Evolutionary conservation across 305 asterid species (phyloP).

Genomic region (Solanum hybrid): DNA sequence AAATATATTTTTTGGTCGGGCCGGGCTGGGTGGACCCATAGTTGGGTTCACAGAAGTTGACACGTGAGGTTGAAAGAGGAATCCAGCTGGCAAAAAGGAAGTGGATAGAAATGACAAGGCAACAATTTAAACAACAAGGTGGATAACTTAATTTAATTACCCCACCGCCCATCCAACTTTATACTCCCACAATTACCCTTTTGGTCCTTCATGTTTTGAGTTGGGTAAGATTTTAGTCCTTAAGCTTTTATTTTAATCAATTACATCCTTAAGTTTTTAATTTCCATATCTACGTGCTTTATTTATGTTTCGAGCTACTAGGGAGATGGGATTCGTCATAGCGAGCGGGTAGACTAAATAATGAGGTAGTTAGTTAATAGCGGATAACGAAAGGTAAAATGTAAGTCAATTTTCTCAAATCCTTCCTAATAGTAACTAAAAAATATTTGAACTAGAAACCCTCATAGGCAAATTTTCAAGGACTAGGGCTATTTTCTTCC

Average conservation of each 20-base stretch:
- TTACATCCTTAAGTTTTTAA: not conserved
- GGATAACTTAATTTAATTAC: constrained; percentile 23
- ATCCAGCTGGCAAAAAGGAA: constrained; percentile 26
- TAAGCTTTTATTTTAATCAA: not conserved
- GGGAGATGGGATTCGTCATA: not conserved
- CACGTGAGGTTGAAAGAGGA: constrained; percentile 35
- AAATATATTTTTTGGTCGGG: not conserved
- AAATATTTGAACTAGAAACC: not conserved
- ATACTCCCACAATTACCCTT: not conserved
- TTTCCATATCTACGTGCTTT: not conserved
- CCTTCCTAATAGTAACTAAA: not conserved
- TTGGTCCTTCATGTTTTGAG: not conserved
- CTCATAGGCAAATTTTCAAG: not conserved
- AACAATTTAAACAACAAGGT: not conserved
- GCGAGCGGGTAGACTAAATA: not conserved
- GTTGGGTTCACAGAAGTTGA: constrained; percentile 26
- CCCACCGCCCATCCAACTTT: not conserved
- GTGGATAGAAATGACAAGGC: constrained; percentile 43
- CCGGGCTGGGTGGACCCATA: not conserved
- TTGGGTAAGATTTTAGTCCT: not conserved
- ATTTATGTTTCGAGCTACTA: not conserved
- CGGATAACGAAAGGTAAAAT: not conserved
- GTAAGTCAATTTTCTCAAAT: too few relatives aligned
- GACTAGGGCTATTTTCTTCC: not conserved
- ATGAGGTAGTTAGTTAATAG: not conserved